phyloP scores from a whole-genome alignment of 2,329 filamentous ascomycete genomes.

The Trichoderma arundinaceum region DNA sequence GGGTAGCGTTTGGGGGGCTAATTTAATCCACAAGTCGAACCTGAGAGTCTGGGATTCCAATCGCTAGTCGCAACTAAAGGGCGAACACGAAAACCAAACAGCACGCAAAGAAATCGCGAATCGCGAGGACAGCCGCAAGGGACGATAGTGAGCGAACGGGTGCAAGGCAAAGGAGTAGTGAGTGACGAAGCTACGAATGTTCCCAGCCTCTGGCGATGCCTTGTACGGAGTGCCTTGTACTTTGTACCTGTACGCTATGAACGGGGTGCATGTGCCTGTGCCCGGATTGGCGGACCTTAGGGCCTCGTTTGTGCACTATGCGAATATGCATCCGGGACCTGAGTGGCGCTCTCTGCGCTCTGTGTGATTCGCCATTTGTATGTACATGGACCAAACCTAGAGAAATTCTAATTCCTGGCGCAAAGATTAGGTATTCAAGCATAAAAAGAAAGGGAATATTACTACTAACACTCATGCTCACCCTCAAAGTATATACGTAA shows the following conservation, averaged over 20 bases:
- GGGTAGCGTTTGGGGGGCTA: not conserved
- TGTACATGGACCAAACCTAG: too few relatives aligned
- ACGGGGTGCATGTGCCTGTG: slow-evolving; percentile 21
- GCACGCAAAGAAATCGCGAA: slow-evolving; percentile 19
- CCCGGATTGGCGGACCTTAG: slow-evolving; percentile 26
- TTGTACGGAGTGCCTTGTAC: slow-evolving; percentile 20
- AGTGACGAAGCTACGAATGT: slow-evolving; percentile 26
- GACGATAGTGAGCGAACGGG: slow-evolving; percentile 17
- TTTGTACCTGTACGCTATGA: slow-evolving; percentile 19
- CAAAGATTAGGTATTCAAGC: not conserved
- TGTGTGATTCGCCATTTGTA: not conserved
- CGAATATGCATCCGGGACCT: slow-evolving; percentile 6
- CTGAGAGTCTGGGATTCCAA: slow-evolving; percentile 25
- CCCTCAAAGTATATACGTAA: not conserved
- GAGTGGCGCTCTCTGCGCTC: not conserved
- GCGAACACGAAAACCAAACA: not conserved
- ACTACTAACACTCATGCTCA: not conserved
- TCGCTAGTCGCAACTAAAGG: slow-evolving; percentile 18
- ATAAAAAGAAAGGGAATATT: not conserved
- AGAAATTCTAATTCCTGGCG: too few relatives aligned
- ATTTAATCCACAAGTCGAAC: not conserved
- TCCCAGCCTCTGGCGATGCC: slow-evolving; percentile 12
- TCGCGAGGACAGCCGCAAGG: slow-evolving; percentile 8
- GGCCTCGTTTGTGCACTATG: slow-evolving; percentile 21
- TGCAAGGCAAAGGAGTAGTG: slow-evolving; percentile 14